Conservation (phyloP, 371 early-diverging fungal genomes). For the Syncephalastrum contaminatum region DNA sequence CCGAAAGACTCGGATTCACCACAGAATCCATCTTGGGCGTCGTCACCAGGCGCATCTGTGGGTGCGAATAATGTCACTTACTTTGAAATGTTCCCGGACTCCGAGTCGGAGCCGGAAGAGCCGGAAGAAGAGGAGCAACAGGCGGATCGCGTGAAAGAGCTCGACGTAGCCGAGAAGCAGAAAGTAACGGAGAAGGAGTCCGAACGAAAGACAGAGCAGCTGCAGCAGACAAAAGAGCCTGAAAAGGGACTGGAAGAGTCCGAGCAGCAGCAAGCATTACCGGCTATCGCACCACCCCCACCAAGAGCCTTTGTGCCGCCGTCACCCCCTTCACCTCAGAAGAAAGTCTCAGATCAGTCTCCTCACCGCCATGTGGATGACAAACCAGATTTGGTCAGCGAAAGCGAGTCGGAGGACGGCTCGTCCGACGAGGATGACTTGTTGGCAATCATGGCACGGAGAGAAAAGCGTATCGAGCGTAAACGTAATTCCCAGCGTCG, state of each 20-base stretch:
- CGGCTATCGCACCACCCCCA: too few relatives aligned
- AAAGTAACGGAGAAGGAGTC: too few relatives aligned
- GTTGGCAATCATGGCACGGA: conserved; percentile 2
- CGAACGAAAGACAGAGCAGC: too few relatives aligned
- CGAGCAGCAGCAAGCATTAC: too few relatives aligned
- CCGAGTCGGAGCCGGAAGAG: conserved; percentile 4
- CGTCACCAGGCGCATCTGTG: neutral
- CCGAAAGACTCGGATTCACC: neutral
- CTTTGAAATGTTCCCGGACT: conserved; percentile 14
- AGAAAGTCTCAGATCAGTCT: too few relatives aligned
- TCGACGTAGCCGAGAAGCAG: too few relatives aligned
- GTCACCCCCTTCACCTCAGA: too few relatives aligned
- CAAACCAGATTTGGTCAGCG: conserved; percentile 11
- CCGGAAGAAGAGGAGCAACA: neutral
- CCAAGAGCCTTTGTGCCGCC: too few relatives aligned
- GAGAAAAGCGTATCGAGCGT: conserved; percentile 11
- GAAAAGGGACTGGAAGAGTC: too few relatives aligned
- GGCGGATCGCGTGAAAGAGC: too few relatives aligned
- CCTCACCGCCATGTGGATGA: conserved; percentile 1
- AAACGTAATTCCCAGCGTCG: neutral
- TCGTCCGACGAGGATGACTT: conserved; percentile 8
- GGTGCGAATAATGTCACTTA: neutral
- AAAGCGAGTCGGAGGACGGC: conserved; percentile 3
- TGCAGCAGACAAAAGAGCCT: too few relatives aligned
- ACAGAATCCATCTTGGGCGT: neutral